These are phyloP conservation scores for Epichloe typhina DNA, from an alignment of 2,329 filamentous ascomycete species.

Conservation along the genomic window DNA sequence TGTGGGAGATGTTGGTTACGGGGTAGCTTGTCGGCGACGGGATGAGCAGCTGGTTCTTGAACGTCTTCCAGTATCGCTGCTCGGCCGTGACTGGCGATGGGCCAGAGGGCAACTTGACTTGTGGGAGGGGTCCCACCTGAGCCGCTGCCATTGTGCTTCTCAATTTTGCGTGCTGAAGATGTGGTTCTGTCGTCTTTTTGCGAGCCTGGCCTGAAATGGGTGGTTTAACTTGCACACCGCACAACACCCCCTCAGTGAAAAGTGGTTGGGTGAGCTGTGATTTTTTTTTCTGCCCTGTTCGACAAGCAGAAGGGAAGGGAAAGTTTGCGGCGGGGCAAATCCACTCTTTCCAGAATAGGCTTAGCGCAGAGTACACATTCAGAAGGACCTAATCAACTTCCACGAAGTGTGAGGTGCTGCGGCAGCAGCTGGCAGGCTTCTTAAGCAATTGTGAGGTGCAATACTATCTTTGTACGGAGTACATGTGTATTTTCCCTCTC, in stretches of 20 bases:
- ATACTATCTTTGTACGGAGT: too few species aligned
- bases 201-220: not conserved
- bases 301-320: not conserved
- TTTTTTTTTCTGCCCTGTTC: conserved; percentile 17
- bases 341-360: not conserved
- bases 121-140: conserved; percentile 66
- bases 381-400: not conserved
- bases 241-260: not conserved
- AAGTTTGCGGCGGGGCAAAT: conserved; percentile 1
- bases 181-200: not conserved
- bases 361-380: conserved; percentile 1
- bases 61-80: conserved; percentile 91
- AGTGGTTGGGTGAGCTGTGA: conserved; percentile 6
- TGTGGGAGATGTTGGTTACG: conserved; percentile 78
- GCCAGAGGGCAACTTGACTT: conserved; percentile 70
- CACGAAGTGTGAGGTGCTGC: not conserved
- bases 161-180: not conserved
- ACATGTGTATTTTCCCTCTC: too few species aligned
- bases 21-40: conserved; percentile 83
- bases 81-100: conserved; percentile 78
- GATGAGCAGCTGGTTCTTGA: conserved; percentile 81
- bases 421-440: too few species aligned
- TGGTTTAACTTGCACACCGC: not conserved
- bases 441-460: too few species aligned
- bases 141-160: conserved; percentile 43